Evolutionary conservation across 192 early-diverging fungal genomes (phyloP).

Genomic region (Lobosporangium transversale): DNA sequence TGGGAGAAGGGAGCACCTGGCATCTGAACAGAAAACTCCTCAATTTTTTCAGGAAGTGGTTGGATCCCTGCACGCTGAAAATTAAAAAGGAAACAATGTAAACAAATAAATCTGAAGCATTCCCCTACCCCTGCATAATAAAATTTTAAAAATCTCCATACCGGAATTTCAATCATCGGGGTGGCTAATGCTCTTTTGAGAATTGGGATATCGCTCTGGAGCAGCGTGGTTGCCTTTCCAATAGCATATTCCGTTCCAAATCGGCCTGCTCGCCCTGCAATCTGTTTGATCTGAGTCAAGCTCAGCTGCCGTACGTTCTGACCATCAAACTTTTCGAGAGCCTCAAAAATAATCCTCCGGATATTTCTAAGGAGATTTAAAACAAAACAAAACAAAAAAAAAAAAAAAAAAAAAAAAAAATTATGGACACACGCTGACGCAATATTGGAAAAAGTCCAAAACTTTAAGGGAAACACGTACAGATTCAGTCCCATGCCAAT

Average conservation of each 20-base stretch:
- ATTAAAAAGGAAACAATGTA: no score
- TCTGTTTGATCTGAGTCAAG: constrained; percentile 89
- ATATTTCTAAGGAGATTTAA: constrained; percentile 91
- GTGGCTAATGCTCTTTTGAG: constrained; percentile 28
- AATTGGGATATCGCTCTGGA: constrained; percentile 24
- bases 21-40: constrained; percentile 34
- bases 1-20: constrained; percentile 40
- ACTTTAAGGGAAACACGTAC: constrained; percentile 59
- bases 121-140: background rate
- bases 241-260: constrained; percentile 73
- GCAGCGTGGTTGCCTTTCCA: constrained; percentile 79
- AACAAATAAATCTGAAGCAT: constrained; percentile 15
- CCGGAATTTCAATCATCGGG: constrained; percentile 32
- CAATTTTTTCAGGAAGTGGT: constrained; percentile 32
- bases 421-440: background rate
- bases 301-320: constrained; percentile 57
- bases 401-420: constrained; percentile 17
- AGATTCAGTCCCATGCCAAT: constrained; percentile 98
- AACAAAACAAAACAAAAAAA: background rate
- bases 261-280: constrained; percentile 91
- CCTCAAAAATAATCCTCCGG: constrained; percentile 86
- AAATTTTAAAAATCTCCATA: background rate
- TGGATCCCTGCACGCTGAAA: constrained; percentile 40
- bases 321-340: constrained; percentile 86
- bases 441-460: background rate